Base-by-base conservation (phyloP, 1,139 yeast genomes). In the Barnettozyma hawaiiensis region DNA sequence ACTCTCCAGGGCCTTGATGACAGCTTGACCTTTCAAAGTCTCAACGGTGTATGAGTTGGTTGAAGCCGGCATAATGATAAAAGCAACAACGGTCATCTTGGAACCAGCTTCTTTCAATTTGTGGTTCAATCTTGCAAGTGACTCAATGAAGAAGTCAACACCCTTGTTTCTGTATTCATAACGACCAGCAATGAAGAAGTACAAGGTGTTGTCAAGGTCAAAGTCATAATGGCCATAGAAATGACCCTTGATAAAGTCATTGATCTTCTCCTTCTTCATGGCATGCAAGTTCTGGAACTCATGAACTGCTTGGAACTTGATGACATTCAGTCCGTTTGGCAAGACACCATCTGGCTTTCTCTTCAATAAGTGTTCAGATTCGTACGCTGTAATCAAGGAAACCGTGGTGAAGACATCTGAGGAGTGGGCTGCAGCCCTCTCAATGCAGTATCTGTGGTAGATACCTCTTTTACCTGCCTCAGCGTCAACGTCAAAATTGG, bases 401-500 rank as follows among this genome's bases (percentile, higher is more conserved):
- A 92, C 98, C 0, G 98, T 92, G 35, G 98, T 92, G 70, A 92
- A 92, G 24, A 92, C 98, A 65, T 92, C 98, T 14, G 96, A 89
- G 10, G 94, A 76, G 61, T 92, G 98, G 18, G 97, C 90, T 7
- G 97, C 97, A 3, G 96, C 89, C 46, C 98, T 76, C 67, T 92
- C 98, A 52, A 92, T 85, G 65, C 98, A 92, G 66, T 92, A 92
- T 52, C 98, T 77, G 62, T 92, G 98, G 65, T 92, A 92, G 54
- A 92, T 92, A 43, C 98, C 98, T 55, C 97, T 73, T 66, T 89
- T 90, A 18, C 98, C 98, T 10, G 97, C 97, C 66, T 92, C 98
- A 28, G 94, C 90, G 63, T 92, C 98, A 39, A 90, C 97, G 60
- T 92, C 98, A 61, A 92, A 90, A 60, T 80, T 73, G 54, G 85